These are phyloP conservation scores for Sporopachydermia lactativora DNA, from an alignment of 805 yeast species.

Conservation along the genomic window DNA sequence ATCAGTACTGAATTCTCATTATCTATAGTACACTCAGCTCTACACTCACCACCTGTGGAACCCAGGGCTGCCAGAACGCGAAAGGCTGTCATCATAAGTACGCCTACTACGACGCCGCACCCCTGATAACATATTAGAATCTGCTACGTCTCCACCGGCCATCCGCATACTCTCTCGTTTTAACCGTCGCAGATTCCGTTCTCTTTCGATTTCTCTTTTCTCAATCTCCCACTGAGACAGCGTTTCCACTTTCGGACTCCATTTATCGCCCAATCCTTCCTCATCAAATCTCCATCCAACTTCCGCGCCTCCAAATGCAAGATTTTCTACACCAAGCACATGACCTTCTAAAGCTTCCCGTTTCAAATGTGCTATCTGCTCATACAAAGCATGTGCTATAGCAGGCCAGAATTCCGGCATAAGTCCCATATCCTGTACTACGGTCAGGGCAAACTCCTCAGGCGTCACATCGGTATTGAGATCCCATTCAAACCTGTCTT, in stretches of 20 bases:
- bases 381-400: constrained; percentile 77
- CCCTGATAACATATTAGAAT: constrained; percentile 5
- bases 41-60: not conserved
- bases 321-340: constrained; percentile 34
- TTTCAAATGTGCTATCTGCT: constrained; percentile 58
- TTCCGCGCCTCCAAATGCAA: constrained; percentile 45
- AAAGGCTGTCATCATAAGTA: not conserved
- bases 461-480: constrained; percentile 49
- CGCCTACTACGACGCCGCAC: not conserved
- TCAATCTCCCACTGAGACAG: constrained; percentile 89
- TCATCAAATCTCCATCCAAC: constrained; percentile 62
- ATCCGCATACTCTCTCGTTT: constrained; percentile 82
- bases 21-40: too few species aligned
- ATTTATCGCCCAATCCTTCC: constrained; percentile 62
- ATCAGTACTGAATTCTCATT: too few species aligned
- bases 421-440: constrained; percentile 76
- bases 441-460: constrained; percentile 66
- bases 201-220: constrained; percentile 88
- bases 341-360: constrained; percentile 70
- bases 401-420: constrained; percentile 81
- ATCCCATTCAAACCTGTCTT: constrained; percentile 95
- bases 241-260: constrained; percentile 82
- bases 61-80: constrained; percentile 1
- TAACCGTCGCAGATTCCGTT: constrained; percentile 77
- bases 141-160: constrained; percentile 38